Base-by-base conservation (phyloP, 1,139 yeast genomes). In the Suzukiozyma palmioleophila region DNA sequence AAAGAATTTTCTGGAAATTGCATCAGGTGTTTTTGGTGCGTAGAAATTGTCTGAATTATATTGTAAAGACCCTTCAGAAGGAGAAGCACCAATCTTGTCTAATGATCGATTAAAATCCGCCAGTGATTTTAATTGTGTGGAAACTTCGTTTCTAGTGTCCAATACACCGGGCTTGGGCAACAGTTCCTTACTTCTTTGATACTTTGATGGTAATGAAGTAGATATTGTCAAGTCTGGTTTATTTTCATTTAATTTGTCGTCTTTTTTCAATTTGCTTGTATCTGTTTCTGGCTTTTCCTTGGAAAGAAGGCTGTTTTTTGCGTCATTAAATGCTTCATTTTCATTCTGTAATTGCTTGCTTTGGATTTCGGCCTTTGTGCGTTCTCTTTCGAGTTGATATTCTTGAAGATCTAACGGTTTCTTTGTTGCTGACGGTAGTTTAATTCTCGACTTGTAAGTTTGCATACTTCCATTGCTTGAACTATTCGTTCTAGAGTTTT, bases 391-490 rank as follows among this genome's bases (percentile, higher is more conserved):
- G 25, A 27, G 31, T 35, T 33, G 40, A 21, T 24, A 33, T 11
- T 33, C 36, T 29, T 33, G 27, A 13, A 24, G 26, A 21, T 33
- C 27, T 29, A 41, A 39, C 24, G 36, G 38, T 16, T 47, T 48
- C 32, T 55, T 57, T 25, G 56, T 41, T 2, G 62, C 46, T 2
- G 56, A 48, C 2, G 70, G 71, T 15, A 65, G 48, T 42, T 60
- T 64, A 26, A 65, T 62, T 36, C 70, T 48, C 3, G 68, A 57
- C 37, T 64, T 61, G 47, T 62, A 64, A 3, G 64, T 54, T 33
- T 46, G 57, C 44, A 59, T 59, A 40, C 66, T 62, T 38, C 61
- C 46, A 13, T 50, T 49, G 43, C 65, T 59, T 11, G 51, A 10
- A 9, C 36, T 26, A 33, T 31, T 31, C n/a, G 16, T 16, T 11